Evolutionary conservation across 1,284 basidiomycete genomes (phyloP).

Genomic region (Sparassis latifolia): DNA sequence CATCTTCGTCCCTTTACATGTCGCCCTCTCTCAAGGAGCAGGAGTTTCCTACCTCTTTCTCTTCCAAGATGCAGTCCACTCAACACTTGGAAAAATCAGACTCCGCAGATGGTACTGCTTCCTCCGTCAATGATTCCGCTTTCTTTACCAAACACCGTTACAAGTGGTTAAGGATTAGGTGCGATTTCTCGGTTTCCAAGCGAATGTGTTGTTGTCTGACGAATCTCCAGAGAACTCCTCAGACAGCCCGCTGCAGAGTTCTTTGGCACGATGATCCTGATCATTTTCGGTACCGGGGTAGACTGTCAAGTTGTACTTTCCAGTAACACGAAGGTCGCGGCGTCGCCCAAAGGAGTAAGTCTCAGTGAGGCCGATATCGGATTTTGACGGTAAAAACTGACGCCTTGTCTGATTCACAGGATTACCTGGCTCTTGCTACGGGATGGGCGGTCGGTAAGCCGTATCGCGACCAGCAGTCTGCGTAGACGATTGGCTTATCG

Average conservation of each 20-base stretch:
- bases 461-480: no score
- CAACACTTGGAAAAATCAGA: no score
- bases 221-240: slow-evolving; percentile 31
- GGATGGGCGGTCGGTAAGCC: slow-evolving; percentile 61
- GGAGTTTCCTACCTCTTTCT: no score
- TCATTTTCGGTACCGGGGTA: slow-evolving; percentile 61
- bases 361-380: not conserved
- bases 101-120: no score
- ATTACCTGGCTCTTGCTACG: slow-evolving; percentile 51
- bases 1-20: no score
- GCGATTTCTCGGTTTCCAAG: slow-evolving; percentile 9
- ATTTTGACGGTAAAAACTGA: not conserved
- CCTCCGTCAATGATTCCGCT: not conserved
- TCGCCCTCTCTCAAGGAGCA: no score
- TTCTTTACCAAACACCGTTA: slow-evolving; percentile 39
- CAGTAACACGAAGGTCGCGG: slow-evolving; percentile 40
- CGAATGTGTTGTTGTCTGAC: not conserved
- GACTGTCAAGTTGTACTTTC: slow-evolving; percentile 60
- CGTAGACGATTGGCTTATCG: no score
- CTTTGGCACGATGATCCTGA: slow-evolving; percentile 57
- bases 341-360: slow-evolving; percentile 58
- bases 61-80: no score
- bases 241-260: slow-evolving; percentile 67
- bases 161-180: slow-evolving; percentile 53
- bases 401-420: slow-evolving; percentile 27